Evolutionary conservation across 805 yeast genomes (phyloP).

Genomic region (Saccharomyces paradoxus): DNA sequence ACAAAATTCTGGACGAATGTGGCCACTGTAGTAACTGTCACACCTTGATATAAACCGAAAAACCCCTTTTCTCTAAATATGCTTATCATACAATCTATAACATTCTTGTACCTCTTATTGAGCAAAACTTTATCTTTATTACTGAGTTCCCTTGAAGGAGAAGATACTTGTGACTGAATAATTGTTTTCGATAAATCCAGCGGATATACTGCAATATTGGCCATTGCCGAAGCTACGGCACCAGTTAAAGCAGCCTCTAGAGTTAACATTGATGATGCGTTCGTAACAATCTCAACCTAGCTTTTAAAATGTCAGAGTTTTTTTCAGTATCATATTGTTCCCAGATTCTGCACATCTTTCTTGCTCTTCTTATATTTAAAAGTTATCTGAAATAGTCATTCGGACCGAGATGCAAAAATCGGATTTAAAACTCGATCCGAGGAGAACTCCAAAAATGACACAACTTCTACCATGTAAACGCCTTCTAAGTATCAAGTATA

Average conservation of each 20-base stretch:
- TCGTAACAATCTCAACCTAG: background rate
- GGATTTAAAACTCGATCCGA: background rate
- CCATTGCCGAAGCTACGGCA: constrained; percentile 71
- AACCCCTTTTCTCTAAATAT: constrained; percentile 53
- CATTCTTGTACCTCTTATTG: constrained; percentile 39
- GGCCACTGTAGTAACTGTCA: constrained; percentile 57
- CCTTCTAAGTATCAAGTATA: background rate
- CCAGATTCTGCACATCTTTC: background rate
- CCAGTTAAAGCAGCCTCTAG: constrained; percentile 77
- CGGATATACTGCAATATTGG: constrained; percentile 74
- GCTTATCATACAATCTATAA: constrained; percentile 54
- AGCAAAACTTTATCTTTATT: background rate
- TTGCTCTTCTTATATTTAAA: background rate
- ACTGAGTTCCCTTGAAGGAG: background rate
- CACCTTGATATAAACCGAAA: constrained; percentile 64
- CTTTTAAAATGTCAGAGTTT: background rate
- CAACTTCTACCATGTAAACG: background rate
- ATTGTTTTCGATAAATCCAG: constrained; percentile 69
- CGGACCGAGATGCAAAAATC: background rate
- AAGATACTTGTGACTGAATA: constrained; percentile 57
- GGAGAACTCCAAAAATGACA: background rate
- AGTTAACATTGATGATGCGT: constrained; percentile 32
- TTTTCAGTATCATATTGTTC: background rate
- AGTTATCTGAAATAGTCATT: background rate
- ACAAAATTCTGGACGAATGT: constrained; percentile 73